Base-by-base conservation (phyloP, 2,329 filamentous ascomycete genomes). In the Colletotrichum tamarilloi region DNA sequence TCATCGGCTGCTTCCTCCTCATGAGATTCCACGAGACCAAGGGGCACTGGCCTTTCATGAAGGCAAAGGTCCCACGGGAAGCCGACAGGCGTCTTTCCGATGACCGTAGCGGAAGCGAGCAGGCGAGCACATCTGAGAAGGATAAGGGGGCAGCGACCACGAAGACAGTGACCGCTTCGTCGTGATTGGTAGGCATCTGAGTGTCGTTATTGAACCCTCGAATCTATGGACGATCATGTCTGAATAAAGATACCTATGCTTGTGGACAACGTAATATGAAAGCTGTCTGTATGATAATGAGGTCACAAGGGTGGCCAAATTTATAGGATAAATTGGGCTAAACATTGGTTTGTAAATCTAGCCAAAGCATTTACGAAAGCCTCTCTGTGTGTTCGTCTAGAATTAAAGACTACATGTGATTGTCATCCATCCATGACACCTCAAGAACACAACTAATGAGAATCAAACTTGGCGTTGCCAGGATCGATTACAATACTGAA, bases 11-110 rank as follows among this genome's bases (percentile, higher is more conserved):
- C 5, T 94, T 96, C 79, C 74, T 90, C 16, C 76, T 84, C 42
- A 87, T 96, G 86, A 87, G 92, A 55, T 94, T 90, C 83, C 88
- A 88, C 75, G 94, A 97, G 83, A 79, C 82, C 46, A 86, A 85
- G 74, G 87, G 88, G 11, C 85, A 83, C 74, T 87, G 84, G 81
- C 87, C 87, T 2, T 78, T 87, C n/a, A 76, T 81, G 75, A 85
- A 84, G 76, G 72, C 79, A 28, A 84, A 82, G 76, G 38, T 26
- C 35, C 26, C 42, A 14, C 35, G 46, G n/a, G 22, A 68, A 22
- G 53, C 19, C n/a, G 49, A 67, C 11, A 28, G 38, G n/a, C 53
- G 8, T 8, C 24, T 32, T 6, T 59, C 53, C 19, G 58, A 28
- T 46, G 42, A 63, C n/a, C 64, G 26, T 52, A 64, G 58, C 11